Percentiles rank a stretch among this genome's conserved stretches.
phyloP scores from a whole-genome alignment of 2,329 filamentous ascomycete species.

The Rhynchosporium graminicola region DNA sequence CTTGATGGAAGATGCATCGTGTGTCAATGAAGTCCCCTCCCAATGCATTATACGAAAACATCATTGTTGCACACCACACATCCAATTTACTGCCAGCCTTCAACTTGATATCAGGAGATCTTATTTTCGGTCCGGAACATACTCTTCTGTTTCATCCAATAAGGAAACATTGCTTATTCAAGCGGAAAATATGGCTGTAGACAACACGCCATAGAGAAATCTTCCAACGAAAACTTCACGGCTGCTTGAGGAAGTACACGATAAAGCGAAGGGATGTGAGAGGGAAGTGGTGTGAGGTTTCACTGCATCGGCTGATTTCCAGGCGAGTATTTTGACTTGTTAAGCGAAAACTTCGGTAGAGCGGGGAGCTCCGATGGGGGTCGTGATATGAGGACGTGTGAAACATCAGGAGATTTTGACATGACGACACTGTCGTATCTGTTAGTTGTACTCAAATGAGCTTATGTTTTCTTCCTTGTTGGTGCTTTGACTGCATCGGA shows the following conservation, averaged over 20 bases:
- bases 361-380: not conserved
- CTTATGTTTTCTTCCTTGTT: too few relatives aligned
- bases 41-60: slow-evolving; percentile 1
- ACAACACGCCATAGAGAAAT: slow-evolving; percentile 1
- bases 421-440: too few relatives aligned
- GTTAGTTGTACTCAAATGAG: too few relatives aligned
- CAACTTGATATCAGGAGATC: not conserved
- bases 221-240: not conserved
- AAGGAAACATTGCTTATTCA: not conserved
- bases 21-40: slow-evolving; percentile 6
- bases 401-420: too few relatives aligned
- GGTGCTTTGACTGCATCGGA: too few relatives aligned
- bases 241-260: not conserved
- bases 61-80: not conserved
- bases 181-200: not conserved
- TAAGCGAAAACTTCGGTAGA: not conserved
- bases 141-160: not conserved
- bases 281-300: not conserved
- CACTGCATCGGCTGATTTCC: not conserved
- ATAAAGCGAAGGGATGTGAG: not conserved
- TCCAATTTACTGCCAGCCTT: not conserved
- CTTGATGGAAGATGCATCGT: not conserved
- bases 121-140: not conserved
- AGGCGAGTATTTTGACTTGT: not conserved
- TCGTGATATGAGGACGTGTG: not conserved